Conservation (phyloP, 78 protist species). For the Emiliania huxleyi region DNA sequence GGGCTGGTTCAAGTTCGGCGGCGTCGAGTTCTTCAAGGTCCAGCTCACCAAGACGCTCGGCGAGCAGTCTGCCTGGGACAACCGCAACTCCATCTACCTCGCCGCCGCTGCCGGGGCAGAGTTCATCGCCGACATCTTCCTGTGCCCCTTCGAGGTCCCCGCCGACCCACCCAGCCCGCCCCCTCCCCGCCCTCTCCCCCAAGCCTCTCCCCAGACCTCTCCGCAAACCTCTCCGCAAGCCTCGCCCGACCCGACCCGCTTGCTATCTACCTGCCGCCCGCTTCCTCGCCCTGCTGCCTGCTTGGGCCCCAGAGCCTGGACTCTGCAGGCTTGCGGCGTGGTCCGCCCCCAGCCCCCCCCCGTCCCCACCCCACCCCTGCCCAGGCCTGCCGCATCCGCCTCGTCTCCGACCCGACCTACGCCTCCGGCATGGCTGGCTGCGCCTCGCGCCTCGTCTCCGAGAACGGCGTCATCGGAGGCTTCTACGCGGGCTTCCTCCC, state of each 20-base stretch:
- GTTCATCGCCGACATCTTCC: constrained; percentile 63
- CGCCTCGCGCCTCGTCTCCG: background rate
- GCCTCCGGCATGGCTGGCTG: background rate
- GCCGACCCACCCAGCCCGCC: no score
- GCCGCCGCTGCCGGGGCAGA: constrained; percentile 48
- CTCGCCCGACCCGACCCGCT: no score
- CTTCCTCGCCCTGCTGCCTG: no score
- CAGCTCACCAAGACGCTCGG: constrained; percentile 31
- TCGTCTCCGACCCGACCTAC: constrained; percentile 37
- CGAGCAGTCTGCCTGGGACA: constrained; percentile 21
- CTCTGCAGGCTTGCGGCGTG: no score
- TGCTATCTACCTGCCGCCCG: no score
- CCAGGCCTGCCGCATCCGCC: constrained; percentile 46
- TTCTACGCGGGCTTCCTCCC: constrained; percentile 62
- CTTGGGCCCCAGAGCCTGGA: no score
- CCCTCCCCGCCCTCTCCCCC: no score
- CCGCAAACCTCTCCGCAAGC: no score
- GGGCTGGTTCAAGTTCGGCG: constrained; percentile 67
- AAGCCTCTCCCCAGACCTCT: no score
- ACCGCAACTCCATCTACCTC: constrained; percentile 50
- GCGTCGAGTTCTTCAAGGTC: constrained; percentile 60
- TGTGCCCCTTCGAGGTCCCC: constrained; percentile 36
- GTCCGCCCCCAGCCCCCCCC: no score
- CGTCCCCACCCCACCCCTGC: background rate
- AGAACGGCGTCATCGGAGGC: constrained; percentile 30